phyloP scores from a whole-genome alignment of 225 moss, liverwort and hornwort genomes.

The Neckera pumila region DNA sequence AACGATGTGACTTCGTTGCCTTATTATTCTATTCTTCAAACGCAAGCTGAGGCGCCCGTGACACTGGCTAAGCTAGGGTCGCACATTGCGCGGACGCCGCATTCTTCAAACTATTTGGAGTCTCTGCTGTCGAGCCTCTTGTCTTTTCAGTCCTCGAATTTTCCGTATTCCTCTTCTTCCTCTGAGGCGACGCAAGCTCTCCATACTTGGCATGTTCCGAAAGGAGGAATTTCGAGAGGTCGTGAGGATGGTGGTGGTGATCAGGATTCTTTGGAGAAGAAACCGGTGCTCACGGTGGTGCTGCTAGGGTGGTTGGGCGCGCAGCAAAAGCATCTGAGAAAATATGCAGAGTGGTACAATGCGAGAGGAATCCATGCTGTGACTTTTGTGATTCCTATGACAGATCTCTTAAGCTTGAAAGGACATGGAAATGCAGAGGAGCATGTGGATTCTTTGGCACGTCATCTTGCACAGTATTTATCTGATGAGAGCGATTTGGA shows the following conservation, averaged over 20 bases:
- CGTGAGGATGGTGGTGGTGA: not conserved
- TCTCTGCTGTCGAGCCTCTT: slow-evolving; percentile 32
- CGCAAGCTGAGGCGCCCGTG: not conserved
- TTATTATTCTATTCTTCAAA: not conserved
- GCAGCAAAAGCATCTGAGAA: slow-evolving; percentile 85
- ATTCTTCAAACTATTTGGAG: slow-evolving; percentile 6
- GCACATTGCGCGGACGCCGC: not conserved
- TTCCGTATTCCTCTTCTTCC: not conserved
- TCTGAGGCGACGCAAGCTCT: slow-evolving; percentile 26
- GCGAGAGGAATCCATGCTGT: slow-evolving; percentile 81
- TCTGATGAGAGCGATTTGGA: slow-evolving; percentile 17
- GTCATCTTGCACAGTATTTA: slow-evolving; percentile 61
- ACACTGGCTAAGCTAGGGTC: not conserved
- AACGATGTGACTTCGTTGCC: not conserved
- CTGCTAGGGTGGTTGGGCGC: slow-evolving; percentile 93
- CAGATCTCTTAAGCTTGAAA: slow-evolving; percentile 62
- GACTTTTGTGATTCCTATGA: slow-evolving; percentile 85
- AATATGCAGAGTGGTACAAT: slow-evolving; percentile 98
- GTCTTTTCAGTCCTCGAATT: not conserved
- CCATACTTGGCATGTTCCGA: slow-evolving; percentile 57
- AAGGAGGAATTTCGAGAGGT: not conserved
- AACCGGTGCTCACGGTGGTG: slow-evolving; percentile 77
- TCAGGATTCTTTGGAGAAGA: not conserved
- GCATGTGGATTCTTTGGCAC: slow-evolving; percentile 62
- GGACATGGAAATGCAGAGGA: slow-evolving; percentile 67